Base-by-base conservation (phyloP, 2,329 filamentous ascomycete species). In the Botrytis aclada region DNA sequence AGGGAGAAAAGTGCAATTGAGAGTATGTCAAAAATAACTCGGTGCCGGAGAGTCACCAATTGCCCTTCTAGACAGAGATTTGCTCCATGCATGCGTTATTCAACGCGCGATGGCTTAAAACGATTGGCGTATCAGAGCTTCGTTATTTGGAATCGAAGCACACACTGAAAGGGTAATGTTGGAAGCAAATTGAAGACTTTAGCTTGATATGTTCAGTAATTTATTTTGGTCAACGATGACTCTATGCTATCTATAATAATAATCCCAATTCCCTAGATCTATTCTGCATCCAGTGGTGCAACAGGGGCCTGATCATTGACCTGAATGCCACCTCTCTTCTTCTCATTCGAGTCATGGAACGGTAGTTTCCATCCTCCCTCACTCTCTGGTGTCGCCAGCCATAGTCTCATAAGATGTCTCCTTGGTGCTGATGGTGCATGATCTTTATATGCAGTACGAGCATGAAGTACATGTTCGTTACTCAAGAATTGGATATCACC, bases 251-350 rank as follows among this genome's bases (percentile, higher is more conserved):
- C 65, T 62, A 73, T 63, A 63, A 25, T 61, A 73, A 51, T 18
- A 64, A 54, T 39, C 4, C 16, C 39, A 45, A 41, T 39, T 34
- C 25, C 7, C 20, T 29, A 54, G 56, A 29, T 22, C 56, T 88
- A 95, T 82, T 95, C 93, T 0, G 92, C 93, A 84, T 95, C 93
- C 66, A 94, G 83, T 16, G 91, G 90, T 60, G 91, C 92, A 69
- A 90, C 88, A 1, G 94, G 94, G 14, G 91, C 84, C 39, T 87
- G 92, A 81, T 97, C 89, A 81, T 97, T 88, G 3, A 97, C 94
- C 84, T 97, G 94, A 76, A 97, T 93, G 0, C 94, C 94, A 12
- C 93, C 93, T 29, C 94, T 87, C 88, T 97, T 97, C 88, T 93
- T 93, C 86, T 96, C 92, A 72, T 88, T 84, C 72, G 88, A 92